These are phyloP conservation scores for Lactuca saligna DNA, from an alignment of 129 eudicot genomes.

Conservation along the genomic window DNA sequence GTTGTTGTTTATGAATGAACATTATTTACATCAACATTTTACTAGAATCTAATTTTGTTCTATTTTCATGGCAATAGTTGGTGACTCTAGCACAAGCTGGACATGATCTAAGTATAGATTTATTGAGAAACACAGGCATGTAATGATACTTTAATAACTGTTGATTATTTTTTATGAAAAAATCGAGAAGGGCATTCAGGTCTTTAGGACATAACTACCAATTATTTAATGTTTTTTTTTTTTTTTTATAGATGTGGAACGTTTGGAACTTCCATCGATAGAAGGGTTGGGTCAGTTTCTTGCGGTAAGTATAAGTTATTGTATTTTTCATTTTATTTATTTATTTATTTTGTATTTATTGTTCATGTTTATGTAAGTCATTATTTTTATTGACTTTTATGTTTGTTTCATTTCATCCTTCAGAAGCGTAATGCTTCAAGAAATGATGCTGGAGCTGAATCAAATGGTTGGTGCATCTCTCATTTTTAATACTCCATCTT, in stretches of 20 bases:
- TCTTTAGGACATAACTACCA: too few relatives aligned
- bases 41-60: neutral
- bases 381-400: constrained; percentile 9
- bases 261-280: constrained; percentile 61
- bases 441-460: constrained; percentile 39
- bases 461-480: constrained; percentile 54
- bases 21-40: neutral
- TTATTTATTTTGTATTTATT: neutral
- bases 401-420: neutral
- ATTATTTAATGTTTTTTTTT: neutral
- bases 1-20: neutral
- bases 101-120: constrained; percentile 51
- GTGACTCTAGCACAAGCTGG: constrained; percentile 90
- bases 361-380: constrained; percentile 1
- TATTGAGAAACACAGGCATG: constrained; percentile 59
- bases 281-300: constrained; percentile 69
- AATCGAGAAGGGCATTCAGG: too few relatives aligned
- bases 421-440: constrained; percentile 46
- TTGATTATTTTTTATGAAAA: neutral
- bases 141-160: neutral
- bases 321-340: neutral
- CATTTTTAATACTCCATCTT: constrained; percentile 10
- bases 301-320: constrained; percentile 19
- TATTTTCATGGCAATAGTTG: constrained; percentile 40
- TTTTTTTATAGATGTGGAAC: constrained; percentile 40